Base-by-base conservation (phyloP, 257 asterid genomes). In the Verbena officinalis region DNA sequence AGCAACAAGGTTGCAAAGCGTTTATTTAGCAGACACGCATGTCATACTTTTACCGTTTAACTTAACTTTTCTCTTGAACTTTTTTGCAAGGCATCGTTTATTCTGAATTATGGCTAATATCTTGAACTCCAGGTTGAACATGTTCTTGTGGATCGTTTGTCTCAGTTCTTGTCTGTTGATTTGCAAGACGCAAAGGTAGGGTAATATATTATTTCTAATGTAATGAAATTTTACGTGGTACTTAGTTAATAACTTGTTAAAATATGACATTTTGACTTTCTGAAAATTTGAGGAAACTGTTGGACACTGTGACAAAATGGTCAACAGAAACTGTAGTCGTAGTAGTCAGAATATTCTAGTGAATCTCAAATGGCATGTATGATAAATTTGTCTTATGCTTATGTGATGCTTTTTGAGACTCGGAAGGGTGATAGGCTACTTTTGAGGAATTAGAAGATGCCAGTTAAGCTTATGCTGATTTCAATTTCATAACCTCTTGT, bases 101-200 rank as follows among this genome's bases (percentile, higher is more conserved):
- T 69, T 62, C 23, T 65, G 60, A 66, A 61, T 58, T 67, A 39
- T 77, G 72, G 62, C 24, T 48, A 21, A 31, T 42, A 59, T 62
- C 50, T 30, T 50, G 52, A 60, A 72, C 33, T 79, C 67, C 86
- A 93, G 99, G 97, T 90, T 55, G 99, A 93, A 75, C 99, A 93
- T 80, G 96, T 90, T 61, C 92, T 93, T 11, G 86, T 93, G 52
- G 99, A 90, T 70, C 97, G 97, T n/a, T 71, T 93, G 74, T 75
- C 87, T 70, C 92, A 90, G 63, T 87, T 93, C 79, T 65, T 93
- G 65, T 68, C 96, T 8, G 83, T 80, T 65, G 99, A 90, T 88
- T 68, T 93, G 85, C 99, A 86, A 71, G 96, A 86, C 65, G 92
- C 92, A 64, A 93, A 93, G 99, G 99, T 93, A 80, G 33, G 8